Percentiles rank a stretch among this genome's conserved stretches.
Conservation (phyloP, 1,284 basidiomycete species). For the Mrakiaceae sp. region DNA sequence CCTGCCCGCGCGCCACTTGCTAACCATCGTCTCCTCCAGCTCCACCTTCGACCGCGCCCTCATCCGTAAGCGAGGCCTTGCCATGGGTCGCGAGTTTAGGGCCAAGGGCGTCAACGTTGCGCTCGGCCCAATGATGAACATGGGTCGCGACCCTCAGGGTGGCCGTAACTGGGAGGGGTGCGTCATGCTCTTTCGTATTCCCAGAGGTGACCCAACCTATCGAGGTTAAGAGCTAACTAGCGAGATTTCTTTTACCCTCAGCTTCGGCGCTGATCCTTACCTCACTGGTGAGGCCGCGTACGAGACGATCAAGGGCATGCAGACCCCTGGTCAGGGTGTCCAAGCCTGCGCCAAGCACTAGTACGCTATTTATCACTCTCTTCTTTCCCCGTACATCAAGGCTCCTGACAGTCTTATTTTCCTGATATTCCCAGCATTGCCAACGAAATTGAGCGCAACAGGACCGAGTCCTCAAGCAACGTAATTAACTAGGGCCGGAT, state of each 20-base stretch:
- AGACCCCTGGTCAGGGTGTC: constrained; percentile 49
- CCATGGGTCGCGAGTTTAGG: constrained; percentile 64
- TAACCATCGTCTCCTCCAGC: constrained; percentile 11
- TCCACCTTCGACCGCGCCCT: constrained; percentile 64
- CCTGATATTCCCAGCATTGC: constrained; percentile 18
- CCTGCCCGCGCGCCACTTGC: neutral
- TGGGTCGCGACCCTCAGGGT: neutral
- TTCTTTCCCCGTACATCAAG: neutral
- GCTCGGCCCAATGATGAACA: constrained; percentile 28
- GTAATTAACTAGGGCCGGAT: constrained; percentile 28
- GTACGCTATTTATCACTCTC: constrained; percentile 27
- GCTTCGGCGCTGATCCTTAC: constrained; percentile 56
- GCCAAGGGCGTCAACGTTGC: constrained; percentile 68
- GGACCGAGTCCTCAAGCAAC: constrained; percentile 47
- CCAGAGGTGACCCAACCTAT: neutral
- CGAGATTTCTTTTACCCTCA: neutral
- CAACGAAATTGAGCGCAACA: constrained; percentile 32
- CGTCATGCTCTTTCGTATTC: constrained; percentile 31
- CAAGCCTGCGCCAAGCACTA: constrained; percentile 41
- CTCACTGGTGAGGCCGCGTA: constrained; percentile 56
- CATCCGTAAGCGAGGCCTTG: constrained; percentile 57
- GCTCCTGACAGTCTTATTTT: neutral
- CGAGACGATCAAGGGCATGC: constrained; percentile 63
- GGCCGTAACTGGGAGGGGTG: constrained; percentile 68
- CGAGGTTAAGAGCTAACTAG: neutral